Percentiles rank a stretch among this genome's conserved stretches.
These are phyloP conservation scores for Ascochyta koolunga DNA, from an alignment of 2,329 filamentous ascomycete genomes.

Conservation along the genomic window DNA sequence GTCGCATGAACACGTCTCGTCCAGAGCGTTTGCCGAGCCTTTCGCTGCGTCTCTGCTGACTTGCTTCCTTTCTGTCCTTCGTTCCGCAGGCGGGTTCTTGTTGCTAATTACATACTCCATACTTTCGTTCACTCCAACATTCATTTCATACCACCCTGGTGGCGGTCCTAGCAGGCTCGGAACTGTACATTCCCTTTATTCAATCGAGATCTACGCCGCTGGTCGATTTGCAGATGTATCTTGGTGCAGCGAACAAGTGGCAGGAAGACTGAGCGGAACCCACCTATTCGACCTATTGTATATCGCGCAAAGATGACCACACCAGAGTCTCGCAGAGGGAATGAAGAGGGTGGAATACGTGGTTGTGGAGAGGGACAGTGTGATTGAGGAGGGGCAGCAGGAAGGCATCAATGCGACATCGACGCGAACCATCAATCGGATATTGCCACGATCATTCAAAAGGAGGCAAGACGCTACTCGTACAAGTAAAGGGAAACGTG, in stretches of 20 bases:
- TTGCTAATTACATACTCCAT: slow-evolving; percentile 41
- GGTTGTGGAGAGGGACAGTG: slow-evolving; percentile 33
- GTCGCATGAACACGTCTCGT: slow-evolving; percentile 44
- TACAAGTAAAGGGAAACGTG: slow-evolving; percentile 3
- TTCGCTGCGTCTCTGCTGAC: slow-evolving; percentile 41
- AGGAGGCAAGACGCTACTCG: slow-evolving; percentile 21
- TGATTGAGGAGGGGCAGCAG: slow-evolving; percentile 20
- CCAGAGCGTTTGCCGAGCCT: slow-evolving; percentile 45
- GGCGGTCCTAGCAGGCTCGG: slow-evolving; percentile 45
- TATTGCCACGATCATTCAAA: slow-evolving; percentile 20
- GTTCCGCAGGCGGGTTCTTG: slow-evolving; percentile 47
- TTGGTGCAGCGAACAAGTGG: slow-evolving; percentile 37
- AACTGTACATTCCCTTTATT: slow-evolving; percentile 27
- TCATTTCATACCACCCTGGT: slow-evolving; percentile 31
- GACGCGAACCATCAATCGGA: slow-evolving; percentile 25
- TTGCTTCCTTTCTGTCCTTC: slow-evolving; percentile 42
- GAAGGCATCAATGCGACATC: slow-evolving; percentile 19
- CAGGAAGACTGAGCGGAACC: slow-evolving; percentile 44
- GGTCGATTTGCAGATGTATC: slow-evolving; percentile 44
- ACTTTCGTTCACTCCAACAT: slow-evolving; percentile 36
- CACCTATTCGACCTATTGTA: slow-evolving; percentile 28
- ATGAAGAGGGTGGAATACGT: slow-evolving; percentile 36
- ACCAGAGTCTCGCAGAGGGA: slow-evolving; percentile 27
- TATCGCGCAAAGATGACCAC: slow-evolving; percentile 39
- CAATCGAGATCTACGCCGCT: slow-evolving; percentile 19